These are phyloP conservation scores for Acmispon strigosus DNA, from an alignment of 306 rosid genomes.

Conservation along the genomic window DNA sequence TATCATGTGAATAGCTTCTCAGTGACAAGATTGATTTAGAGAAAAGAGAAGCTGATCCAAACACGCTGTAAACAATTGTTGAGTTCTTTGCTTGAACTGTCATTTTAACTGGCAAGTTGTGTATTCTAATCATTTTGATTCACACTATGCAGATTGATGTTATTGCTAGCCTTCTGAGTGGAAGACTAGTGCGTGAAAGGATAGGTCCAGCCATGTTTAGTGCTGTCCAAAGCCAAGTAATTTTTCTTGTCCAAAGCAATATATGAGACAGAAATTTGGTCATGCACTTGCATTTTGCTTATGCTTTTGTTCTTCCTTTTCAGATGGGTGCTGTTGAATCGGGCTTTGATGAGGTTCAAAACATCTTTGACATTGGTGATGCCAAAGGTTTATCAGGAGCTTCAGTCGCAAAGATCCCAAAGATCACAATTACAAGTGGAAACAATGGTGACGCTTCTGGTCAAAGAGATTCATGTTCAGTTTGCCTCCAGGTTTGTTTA, in stretches of 20 bases:
- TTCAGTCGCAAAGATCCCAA: conserved; percentile 79
- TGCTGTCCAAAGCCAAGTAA: conserved; percentile 97
- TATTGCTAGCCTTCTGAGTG: conserved; percentile 74
- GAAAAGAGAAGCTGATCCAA: too few species aligned
- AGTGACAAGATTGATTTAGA: too few species aligned
- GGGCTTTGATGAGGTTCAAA: conserved; percentile 70
- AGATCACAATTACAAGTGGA: conserved; percentile 50
- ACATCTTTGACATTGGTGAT: conserved; percentile 69
- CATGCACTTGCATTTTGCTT: conserved; percentile 11
- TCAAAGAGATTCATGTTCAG: conserved; percentile 70
- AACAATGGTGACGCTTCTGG: conserved; percentile 68
- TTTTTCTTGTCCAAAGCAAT: conserved; percentile 1
- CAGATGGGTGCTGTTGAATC: conserved; percentile 80
- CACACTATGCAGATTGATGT: conserved; percentile 70
- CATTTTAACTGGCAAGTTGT: background rate
- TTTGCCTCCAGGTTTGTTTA: conserved; percentile 80
- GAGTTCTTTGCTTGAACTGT: background rate
- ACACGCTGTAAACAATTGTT: background rate
- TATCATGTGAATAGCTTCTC: too few species aligned
- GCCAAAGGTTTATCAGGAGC: conserved; percentile 67
- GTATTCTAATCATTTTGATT: background rate
- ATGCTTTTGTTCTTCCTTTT: background rate
- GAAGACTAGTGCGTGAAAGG: conserved; percentile 86
- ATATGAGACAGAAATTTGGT: background rate
- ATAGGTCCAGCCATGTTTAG: conserved; percentile 92